Evolutionary conservation across 805 yeast species (phyloP).

Genomic region (Saccharomycopsis sp.): DNA sequence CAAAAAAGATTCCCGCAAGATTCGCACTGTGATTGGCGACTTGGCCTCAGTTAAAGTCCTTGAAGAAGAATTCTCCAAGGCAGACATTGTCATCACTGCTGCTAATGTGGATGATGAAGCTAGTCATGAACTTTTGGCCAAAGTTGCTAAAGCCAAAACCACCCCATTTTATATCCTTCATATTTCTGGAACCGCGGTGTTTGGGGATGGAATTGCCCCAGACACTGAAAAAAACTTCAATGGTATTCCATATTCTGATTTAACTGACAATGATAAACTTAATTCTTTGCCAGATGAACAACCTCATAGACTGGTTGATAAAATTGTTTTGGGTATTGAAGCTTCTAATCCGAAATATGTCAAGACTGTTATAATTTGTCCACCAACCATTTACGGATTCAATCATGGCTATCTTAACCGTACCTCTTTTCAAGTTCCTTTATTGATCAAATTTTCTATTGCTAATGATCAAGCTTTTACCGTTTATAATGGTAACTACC

Average conservation of each 20-base stretch:
- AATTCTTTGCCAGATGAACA: slow-evolving; percentile 22
- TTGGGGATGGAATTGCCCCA: slow-evolving; percentile 17
- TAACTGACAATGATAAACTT: slow-evolving; percentile 22
- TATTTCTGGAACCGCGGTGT: slow-evolving; percentile 28
- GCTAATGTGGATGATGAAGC: slow-evolving; percentile 26
- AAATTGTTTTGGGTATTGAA: slow-evolving; percentile 23
- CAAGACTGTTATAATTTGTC: slow-evolving; percentile 26
- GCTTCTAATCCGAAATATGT: slow-evolving; percentile 24
- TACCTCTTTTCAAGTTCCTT: slow-evolving; percentile 26
- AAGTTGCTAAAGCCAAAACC: slow-evolving; percentile 20
- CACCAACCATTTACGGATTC: slow-evolving; percentile 28
- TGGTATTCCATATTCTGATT: slow-evolving; percentile 22
- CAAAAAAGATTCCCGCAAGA: slow-evolving; percentile 12
- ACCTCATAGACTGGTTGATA: slow-evolving; percentile 28
- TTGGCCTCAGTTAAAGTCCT: slow-evolving; percentile 20
- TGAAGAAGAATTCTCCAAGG: slow-evolving; percentile 18
- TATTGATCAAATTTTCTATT: slow-evolving; percentile 19
- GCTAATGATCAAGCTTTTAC: slow-evolving; percentile 21
- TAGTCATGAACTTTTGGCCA: slow-evolving; percentile 20
- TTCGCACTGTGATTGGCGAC: slow-evolving; percentile 23
- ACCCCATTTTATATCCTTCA: slow-evolving; percentile 25
- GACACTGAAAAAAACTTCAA: slow-evolving; percentile 18
- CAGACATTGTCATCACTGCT: slow-evolving; percentile 26
- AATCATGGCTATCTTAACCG: slow-evolving; percentile 25
- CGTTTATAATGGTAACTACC: slow-evolving; percentile 25